These are phyloP conservation scores for Candida yuanshanica DNA, from an alignment of 805 yeast species.

Conservation along the genomic window DNA sequence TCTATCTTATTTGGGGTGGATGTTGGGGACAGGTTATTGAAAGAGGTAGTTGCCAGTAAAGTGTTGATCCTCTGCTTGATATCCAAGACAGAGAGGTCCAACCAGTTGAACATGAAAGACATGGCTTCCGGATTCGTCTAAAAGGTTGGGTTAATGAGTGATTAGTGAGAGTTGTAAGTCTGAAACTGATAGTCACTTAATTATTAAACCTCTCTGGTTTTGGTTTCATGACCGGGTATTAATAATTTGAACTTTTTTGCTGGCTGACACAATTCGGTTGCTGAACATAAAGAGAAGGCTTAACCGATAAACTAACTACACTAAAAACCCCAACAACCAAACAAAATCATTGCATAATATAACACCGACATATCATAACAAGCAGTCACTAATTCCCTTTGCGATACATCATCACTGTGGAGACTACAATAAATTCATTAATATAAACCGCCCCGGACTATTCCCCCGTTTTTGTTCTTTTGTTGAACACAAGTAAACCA, in stretches of 20 bases:
- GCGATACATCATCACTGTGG: too few species aligned
- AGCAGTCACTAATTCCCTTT: too few species aligned
- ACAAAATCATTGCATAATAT: too few species aligned
- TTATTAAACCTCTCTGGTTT: too few species aligned
- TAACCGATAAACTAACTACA: too few species aligned
- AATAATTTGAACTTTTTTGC: too few species aligned
- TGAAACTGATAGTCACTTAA: not conserved
- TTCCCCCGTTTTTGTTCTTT: not conserved
- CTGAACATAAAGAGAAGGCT: not conserved
- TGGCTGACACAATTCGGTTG: not conserved
- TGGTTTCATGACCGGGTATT: not conserved
- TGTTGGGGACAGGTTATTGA: not conserved
- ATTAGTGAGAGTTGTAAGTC: not conserved
- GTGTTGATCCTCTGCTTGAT: constrained; percentile 18
- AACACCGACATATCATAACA: not conserved
- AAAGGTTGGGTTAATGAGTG: not conserved
- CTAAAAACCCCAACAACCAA: not conserved
- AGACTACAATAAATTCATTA: too few species aligned
- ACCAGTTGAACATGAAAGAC: constrained; percentile 23
- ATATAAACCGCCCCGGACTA: too few species aligned
- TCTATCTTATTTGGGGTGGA: constrained; percentile 18
- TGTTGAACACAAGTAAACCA: not conserved
- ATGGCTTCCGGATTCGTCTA: constrained; percentile 4
- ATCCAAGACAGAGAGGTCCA: constrained; percentile 15
- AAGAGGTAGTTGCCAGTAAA: constrained; percentile 12